Evolutionary conservation across 164 flowering plant genomes (phyloP), one percentile per base, ranked within the genome.

Genomic region (Vitis cinerea): DNA sequence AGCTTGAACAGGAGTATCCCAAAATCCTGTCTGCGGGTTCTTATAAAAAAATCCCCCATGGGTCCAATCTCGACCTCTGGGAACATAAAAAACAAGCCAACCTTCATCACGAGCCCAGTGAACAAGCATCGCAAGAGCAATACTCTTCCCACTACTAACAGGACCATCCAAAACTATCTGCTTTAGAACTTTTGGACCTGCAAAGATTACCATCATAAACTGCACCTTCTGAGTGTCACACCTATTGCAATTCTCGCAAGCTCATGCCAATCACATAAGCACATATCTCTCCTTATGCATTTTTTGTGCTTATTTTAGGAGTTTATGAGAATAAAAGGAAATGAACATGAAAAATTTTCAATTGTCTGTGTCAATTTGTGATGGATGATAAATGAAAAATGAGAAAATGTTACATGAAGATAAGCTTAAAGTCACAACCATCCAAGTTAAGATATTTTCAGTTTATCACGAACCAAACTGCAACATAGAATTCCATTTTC

Each of bases 101-200:
- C 97, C 99, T 76, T 94, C 94, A 49, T 83, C 83, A 27, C 98
- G 95, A 61, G 99, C 99, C 99, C 99, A 94, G 13, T 92, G 87
- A 67, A 94, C 97, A 70, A 94, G 97, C 98, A 94, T 87, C 23
- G 98, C 86, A 53, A 94, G 93, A 0, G 90, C 84, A 68, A 88
- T 92, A 77, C 99, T 94, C 83, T 94, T 94, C 50, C 99, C 99
- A 83, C 90, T 85, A 69, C 89, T 86, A 66, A 79, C 84, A 59
- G 84, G 91, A 61, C 99, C 99, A 85, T 94, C 98, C 82, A 94
- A 75, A 10, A 94, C 88, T 72, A 94, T 84, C 81, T 94, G 97
- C 79, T 88, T 91, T 55, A 75, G 72, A 54, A 78, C 79, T 75
- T 87, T 94, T 12, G 78, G 79, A 78, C 68, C 99, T 94, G 80